These are phyloP conservation scores for Fraxinus xanthoxyloides DNA, from an alignment of 305 asterid genomes.

Conservation along the genomic window DNA sequence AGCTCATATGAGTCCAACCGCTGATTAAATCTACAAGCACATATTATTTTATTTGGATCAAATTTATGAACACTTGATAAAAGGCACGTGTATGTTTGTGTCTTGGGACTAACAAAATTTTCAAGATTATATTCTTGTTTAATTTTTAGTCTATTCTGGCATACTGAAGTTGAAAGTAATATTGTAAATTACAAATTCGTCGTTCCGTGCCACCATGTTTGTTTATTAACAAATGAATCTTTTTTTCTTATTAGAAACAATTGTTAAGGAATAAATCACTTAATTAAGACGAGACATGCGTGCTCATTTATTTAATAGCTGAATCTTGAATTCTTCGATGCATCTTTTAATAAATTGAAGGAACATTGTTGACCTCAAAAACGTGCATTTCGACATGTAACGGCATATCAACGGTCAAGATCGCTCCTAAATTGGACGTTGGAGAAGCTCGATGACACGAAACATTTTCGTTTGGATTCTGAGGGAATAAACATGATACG, in stretches of 20 bases:
- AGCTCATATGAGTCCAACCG: background rate
- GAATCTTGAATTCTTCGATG: background rate
- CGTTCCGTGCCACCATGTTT: background rate
- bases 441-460: too few species aligned
- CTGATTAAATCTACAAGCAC: background rate
- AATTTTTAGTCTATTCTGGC: background rate
- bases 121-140: background rate
- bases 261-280: background rate
- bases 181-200: background rate
- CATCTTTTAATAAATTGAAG: too few species aligned
- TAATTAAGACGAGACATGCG: background rate
- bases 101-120: background rate
- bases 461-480: too few species aligned
- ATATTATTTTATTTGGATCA: conserved; percentile 4
- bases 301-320: background rate
- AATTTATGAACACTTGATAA: background rate
- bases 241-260: background rate
- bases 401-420: too few species aligned
- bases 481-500: too few species aligned
- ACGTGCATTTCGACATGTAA: too few species aligned
- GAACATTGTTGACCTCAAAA: too few species aligned
- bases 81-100: background rate
- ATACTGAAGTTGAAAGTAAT: background rate
- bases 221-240: background rate
- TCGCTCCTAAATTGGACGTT: too few species aligned